A percentile compares a stretch with the other conserved stretches of the same genome.
Evolutionary conservation across 2,329 filamentous ascomycete genomes (phyloP).

Genomic region (Elsinoe batatas): DNA sequence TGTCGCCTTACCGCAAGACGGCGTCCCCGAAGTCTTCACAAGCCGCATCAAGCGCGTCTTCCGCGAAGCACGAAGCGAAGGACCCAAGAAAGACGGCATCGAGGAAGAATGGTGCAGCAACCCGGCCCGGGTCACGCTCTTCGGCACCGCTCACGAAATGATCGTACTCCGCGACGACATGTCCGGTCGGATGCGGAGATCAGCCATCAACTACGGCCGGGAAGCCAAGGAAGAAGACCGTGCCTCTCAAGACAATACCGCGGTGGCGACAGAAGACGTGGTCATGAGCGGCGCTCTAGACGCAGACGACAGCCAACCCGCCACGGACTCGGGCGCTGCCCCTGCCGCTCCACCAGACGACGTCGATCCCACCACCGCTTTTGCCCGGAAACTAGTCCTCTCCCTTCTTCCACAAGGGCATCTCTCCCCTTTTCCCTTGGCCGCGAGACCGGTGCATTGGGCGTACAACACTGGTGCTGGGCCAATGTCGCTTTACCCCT

Average conservation of each 20-base stretch:
- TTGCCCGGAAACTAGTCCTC: slow-evolving; percentile 56
- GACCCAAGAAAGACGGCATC: slow-evolving; percentile 37
- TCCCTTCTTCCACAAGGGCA: slow-evolving; percentile 86
- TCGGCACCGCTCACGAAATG: slow-evolving; percentile 80
- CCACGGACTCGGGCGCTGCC: too few relatives aligned
- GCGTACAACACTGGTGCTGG: slow-evolving; percentile 60
- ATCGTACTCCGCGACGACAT: slow-evolving; percentile 83
- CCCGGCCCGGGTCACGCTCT: slow-evolving; percentile 70
- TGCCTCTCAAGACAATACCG: slow-evolving; percentile 20
- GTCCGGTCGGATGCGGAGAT: slow-evolving; percentile 65
- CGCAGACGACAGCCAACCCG: slow-evolving; percentile 12
- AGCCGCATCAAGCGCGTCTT: slow-evolving; percentile 75
- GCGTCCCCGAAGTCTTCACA: slow-evolving; percentile 82
- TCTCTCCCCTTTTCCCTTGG: slow-evolving; percentile 75
- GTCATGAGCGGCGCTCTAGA: slow-evolving; percentile 23
- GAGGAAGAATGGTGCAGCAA: slow-evolving; percentile 80
- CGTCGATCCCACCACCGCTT: slow-evolving; percentile 10
- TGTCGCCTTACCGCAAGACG: slow-evolving; percentile 57
- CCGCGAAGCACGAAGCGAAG: slow-evolving; percentile 63
- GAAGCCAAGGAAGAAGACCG: slow-evolving; percentile 29
- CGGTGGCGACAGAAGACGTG: slow-evolving; percentile 15
- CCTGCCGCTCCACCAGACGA: slow-evolving; percentile 4
- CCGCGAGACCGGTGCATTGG: slow-evolving; percentile 76
- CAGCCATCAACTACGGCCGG: slow-evolving; percentile 59
- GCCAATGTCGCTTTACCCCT: slow-evolving; percentile 66